These are phyloP conservation scores for Chiua virens DNA, from an alignment of 768 basidiomycete species.

Conservation along the genomic window DNA sequence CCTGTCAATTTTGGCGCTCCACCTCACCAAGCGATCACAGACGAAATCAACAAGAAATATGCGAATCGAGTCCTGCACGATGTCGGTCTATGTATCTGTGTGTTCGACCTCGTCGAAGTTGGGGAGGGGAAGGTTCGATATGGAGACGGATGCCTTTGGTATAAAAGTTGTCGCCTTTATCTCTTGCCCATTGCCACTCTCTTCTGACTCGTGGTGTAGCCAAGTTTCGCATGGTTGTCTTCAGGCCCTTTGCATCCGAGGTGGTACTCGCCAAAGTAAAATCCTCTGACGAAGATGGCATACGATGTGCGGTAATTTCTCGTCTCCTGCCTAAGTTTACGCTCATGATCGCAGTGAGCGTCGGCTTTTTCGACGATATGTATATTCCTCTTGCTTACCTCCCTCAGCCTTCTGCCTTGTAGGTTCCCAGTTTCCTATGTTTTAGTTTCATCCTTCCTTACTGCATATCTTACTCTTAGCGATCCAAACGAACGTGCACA, in stretches of 20 bases:
- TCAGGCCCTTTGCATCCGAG: slow-evolving; percentile 88
- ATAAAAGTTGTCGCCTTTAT: slow-evolving; percentile 60
- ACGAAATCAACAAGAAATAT: slow-evolving; percentile 93
- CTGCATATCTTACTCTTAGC: slow-evolving; percentile 34
- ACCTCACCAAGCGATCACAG: slow-evolving; percentile 74
- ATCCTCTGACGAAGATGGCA: slow-evolving; percentile 80
- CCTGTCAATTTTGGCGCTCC: slow-evolving; percentile 83
- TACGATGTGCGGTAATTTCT: slow-evolving; percentile 60
- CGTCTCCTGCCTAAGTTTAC: background rate
- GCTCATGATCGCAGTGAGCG: slow-evolving; percentile 53
- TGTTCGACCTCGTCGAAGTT: slow-evolving; percentile 83
- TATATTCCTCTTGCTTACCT: slow-evolving; percentile 79
- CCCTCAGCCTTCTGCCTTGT: slow-evolving; percentile 83
- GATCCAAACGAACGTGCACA: slow-evolving; percentile 82
- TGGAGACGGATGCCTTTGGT: slow-evolving; percentile 94
- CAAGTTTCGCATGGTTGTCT: slow-evolving; percentile 86
- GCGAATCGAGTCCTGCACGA: slow-evolving; percentile 90
- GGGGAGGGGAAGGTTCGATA: slow-evolving; percentile 93
- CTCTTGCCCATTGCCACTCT: background rate
- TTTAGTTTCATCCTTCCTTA: background rate
- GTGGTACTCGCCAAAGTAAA: slow-evolving; percentile 88
- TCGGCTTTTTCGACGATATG: slow-evolving; percentile 95
- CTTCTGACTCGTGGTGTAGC: slow-evolving; percentile 44
- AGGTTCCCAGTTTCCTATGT: slow-evolving; percentile 25
- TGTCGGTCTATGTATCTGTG: slow-evolving; percentile 86